Evolutionary conservation across 2,329 filamentous ascomycete species (phyloP), one percentile per base, ranked within the genome.

Genomic region (Calonectria crousiana): DNA sequence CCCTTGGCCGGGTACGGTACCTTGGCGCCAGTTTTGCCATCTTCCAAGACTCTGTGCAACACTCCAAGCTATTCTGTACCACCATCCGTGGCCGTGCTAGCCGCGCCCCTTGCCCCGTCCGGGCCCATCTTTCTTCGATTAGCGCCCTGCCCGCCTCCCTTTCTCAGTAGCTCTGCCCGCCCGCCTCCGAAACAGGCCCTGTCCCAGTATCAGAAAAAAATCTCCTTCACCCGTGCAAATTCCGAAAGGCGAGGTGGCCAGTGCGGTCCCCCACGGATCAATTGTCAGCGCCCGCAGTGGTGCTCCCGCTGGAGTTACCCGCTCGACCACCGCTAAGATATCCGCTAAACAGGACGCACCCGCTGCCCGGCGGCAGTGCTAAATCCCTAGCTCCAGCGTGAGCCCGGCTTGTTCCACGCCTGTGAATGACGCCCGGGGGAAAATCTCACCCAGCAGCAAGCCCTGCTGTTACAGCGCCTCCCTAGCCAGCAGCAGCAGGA

Each of bases 361-460:
- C 74, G 74, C 76, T 77, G 76, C 53, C 74, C 77, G 74, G 72
- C 75, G 73, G 74, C 72, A 72, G 75, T 77, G 68, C 75, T 77
- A 73, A 72, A 74, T 73, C 74, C 64, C 72, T 74, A 75, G 69
- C 71, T 70, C 38, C 34, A 28, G 28, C 18, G 38, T 52, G 41
- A 47, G 34, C 34, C 36, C 38, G 62, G 16, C 30, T 41, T 51
- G 52, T 56, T 49, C 65, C 52, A 69, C 36, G 51, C 51, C 52
- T 52, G 53, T 38, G 56, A 69, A 44, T 32, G 26, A 38, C 67
- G 58, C 51, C 51, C 51, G 49, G 51, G 51, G 51, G 38, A 30
- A 52, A 56, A 49, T 56, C 36, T 38, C 49, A 68, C 56, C 47
- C 53, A 65, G 44, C n/a, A 58, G 53, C 70, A 56, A 68, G 65